These are phyloP conservation scores for Chytridium lagenaria DNA, from an alignment of 371 early-diverging fungal genomes.

Conservation along the genomic window DNA sequence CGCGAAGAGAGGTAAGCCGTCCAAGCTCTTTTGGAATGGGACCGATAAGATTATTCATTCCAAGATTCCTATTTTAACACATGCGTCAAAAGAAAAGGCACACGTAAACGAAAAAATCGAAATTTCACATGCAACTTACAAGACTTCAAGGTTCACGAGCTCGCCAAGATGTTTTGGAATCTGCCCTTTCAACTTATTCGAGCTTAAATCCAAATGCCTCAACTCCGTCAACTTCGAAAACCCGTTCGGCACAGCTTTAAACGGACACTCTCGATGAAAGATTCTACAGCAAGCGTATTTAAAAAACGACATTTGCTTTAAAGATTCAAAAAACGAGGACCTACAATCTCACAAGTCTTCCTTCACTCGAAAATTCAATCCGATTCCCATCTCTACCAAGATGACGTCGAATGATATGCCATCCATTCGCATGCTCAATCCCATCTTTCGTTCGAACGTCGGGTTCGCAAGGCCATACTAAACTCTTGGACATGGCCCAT, in stretches of 20 bases:
- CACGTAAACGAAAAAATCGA: too few relatives aligned
- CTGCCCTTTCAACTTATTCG: slow-evolving; percentile 19
- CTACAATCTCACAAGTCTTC: background rate
- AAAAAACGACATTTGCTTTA: too few relatives aligned
- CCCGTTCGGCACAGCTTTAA: background rate
- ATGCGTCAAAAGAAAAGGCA: too few relatives aligned
- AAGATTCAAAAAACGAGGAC: too few relatives aligned
- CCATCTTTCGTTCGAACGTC: background rate
- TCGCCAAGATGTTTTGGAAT: slow-evolving; percentile 14
- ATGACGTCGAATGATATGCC: background rate
- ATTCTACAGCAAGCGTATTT: background rate
- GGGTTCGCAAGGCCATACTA: background rate
- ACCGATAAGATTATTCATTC: slow-evolving; percentile 13
- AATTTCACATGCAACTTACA: too few relatives aligned
- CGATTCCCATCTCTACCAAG: slow-evolving; percentile 10
- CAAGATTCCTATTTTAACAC: background rate
- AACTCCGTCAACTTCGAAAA: slow-evolving; percentile 6
- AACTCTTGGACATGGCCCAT: background rate
- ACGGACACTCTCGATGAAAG: slow-evolving; percentile 14
- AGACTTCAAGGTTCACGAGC: slow-evolving; percentile 6
- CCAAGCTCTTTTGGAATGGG: slow-evolving; percentile 15
- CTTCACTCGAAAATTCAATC: background rate
- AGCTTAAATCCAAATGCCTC: slow-evolving; percentile 19
- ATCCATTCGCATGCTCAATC: background rate
- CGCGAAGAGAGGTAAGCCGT: background rate